phyloP scores from a whole-genome alignment of 768 basidiomycete species.

The Xanthoconium stramineum region DNA sequence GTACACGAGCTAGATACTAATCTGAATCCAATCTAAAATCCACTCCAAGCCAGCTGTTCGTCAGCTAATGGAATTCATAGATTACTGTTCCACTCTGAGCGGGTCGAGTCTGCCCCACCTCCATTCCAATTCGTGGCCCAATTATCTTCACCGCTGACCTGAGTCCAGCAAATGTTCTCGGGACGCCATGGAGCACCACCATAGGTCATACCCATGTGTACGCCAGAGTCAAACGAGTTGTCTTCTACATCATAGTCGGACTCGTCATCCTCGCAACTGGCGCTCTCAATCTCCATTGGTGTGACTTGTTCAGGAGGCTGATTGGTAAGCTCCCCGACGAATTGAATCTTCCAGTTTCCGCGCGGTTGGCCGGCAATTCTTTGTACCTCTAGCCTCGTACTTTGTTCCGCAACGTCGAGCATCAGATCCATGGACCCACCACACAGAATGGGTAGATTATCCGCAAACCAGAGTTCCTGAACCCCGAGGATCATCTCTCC shows the following conservation, averaged over 20 bases:
- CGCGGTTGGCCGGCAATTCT: constrained; percentile 17
- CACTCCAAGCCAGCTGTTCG: neutral
- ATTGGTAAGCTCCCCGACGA: constrained; percentile 21
- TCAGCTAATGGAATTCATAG: neutral
- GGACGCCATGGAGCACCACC: constrained; percentile 1
- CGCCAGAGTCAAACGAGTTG: constrained; percentile 29
- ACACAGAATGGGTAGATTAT: constrained; percentile 29
- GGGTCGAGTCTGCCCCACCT: neutral
- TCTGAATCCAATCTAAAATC: constrained; percentile 6
- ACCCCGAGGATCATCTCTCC: constrained; percentile 46
- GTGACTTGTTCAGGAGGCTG: constrained; percentile 3
- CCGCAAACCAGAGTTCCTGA: constrained; percentile 48
- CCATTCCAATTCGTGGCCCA: constrained; percentile 7
- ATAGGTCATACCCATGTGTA: constrained; percentile 15
- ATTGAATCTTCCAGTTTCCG: constrained; percentile 30
- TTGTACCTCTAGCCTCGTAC: constrained; percentile 23
- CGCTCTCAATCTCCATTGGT: constrained; percentile 8
- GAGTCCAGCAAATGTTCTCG: constrained; percentile 16
- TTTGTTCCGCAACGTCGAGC: constrained; percentile 23
- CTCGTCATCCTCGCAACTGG: constrained; percentile 22
- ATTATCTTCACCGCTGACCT: neutral
- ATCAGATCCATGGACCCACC: constrained; percentile 34
- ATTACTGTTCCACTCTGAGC: constrained; percentile 1
- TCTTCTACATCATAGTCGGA: constrained; percentile 15
- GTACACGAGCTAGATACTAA: constrained; percentile 27